Evolutionary conservation across 202 grass and related monocot species (phyloP).

Genomic region (Panicum virgatum): DNA sequence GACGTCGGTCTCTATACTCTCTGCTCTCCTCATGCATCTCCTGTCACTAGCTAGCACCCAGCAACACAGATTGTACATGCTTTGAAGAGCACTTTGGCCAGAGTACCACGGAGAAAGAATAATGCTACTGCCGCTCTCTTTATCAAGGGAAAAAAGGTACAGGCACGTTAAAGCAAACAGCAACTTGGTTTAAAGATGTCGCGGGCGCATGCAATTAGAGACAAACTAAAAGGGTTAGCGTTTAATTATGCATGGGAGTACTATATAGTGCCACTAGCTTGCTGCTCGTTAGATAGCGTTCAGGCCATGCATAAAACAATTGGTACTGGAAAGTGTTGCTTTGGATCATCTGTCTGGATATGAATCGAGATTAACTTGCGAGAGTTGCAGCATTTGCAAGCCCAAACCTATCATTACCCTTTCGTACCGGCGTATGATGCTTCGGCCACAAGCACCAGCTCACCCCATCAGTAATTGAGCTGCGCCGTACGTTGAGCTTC

Average conservation of each 20-base stretch:
- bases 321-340: conserved; percentile 26
- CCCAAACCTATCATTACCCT: conserved; percentile 32
- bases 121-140: conserved; percentile 32
- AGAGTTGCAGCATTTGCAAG: conserved; percentile 31
- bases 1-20: conserved; percentile 22
- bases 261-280: conserved; percentile 1
- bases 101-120: conserved; percentile 25
- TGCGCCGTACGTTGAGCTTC: neutral
- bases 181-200: conserved; percentile 25
- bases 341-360: conserved; percentile 47
- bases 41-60: too few species aligned
- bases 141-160: conserved; percentile 27
- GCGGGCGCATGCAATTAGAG: conserved; percentile 27
- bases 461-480: conserved; percentile 14
- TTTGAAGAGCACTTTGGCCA: conserved; percentile 32
- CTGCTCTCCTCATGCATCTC: too few species aligned
- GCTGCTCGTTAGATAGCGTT: conserved; percentile 5
- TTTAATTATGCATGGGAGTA: neutral
- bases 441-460: conserved; percentile 32
- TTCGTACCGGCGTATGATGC: conserved; percentile 29
- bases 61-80: conserved; percentile 37
- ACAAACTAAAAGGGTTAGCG: conserved; percentile 27
- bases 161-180: conserved; percentile 45
- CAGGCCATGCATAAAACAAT: conserved; percentile 13
- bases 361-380: conserved; percentile 20